These are phyloP conservation scores for Botrytis elliptica DNA, from an alignment of 2,329 filamentous ascomycete species.

Conservation along the genomic window DNA sequence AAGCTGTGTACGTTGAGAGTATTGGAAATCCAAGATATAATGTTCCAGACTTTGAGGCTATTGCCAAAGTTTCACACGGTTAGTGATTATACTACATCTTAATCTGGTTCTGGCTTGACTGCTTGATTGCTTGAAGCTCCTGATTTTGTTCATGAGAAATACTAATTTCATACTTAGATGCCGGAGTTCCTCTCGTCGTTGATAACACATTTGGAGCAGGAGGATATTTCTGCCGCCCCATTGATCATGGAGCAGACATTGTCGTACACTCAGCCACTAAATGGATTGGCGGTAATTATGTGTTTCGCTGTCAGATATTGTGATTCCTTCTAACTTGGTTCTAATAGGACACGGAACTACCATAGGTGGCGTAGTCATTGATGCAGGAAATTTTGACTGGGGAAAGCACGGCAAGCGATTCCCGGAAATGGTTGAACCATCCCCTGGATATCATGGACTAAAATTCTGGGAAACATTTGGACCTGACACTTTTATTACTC, in stretches of 20 bases:
- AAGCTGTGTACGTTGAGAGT: constrained; percentile 86
- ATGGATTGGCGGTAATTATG: constrained; percentile 68
- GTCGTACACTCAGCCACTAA: constrained; percentile 93
- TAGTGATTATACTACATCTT: neutral
- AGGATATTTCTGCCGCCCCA: constrained; percentile 81
- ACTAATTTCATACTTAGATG: constrained; percentile 28
- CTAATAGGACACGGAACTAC: constrained; percentile 77
- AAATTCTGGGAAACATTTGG: constrained; percentile 96
- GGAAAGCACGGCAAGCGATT: constrained; percentile 81
- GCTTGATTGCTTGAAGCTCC: neutral
- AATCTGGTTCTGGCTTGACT: no score
- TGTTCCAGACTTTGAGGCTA: constrained; percentile 86
- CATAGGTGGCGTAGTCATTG: constrained; percentile 80
- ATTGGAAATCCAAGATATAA: constrained; percentile 91
- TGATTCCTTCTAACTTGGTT: neutral
- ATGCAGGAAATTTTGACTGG: constrained; percentile 93
- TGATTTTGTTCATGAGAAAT: neutral
- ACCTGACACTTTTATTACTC: constrained; percentile 75
- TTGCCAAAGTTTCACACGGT: constrained; percentile 75
- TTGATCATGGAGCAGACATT: constrained; percentile 88
- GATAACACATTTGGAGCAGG: constrained; percentile 96
- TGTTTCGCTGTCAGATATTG: neutral
- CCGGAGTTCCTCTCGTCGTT: constrained; percentile 59
- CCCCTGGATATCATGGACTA: constrained; percentile 85
- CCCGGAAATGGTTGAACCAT: constrained; percentile 87